These are phyloP conservation scores for Austroboletus eburneus DNA, from an alignment of 768 basidiomycete genomes.

Conservation along the genomic window DNA sequence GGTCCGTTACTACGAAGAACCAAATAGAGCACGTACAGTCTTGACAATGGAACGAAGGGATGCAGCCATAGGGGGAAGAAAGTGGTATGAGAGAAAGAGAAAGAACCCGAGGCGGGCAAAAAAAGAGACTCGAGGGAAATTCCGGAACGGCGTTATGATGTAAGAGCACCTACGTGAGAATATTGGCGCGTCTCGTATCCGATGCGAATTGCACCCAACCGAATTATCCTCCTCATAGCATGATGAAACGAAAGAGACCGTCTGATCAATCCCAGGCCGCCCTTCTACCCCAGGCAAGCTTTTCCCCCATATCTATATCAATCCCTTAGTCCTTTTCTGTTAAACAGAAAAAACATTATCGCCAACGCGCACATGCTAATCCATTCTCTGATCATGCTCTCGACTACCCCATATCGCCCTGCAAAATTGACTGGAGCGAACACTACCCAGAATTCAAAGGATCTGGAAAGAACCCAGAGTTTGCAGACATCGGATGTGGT, in stretches of 20 bases:
- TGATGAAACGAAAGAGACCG: slow-evolving; percentile 25
- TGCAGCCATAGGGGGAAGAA: slow-evolving; percentile 39
- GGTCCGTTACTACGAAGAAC: too few species aligned
- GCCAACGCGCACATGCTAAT: slow-evolving; percentile 81
- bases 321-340: neutral
- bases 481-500: slow-evolving; percentile 96
- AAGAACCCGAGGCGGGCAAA: neutral
- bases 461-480: slow-evolving; percentile 72
- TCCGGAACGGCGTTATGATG: slow-evolving; percentile 17
- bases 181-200: too few species aligned
- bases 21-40: slow-evolving; percentile 33
- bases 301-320: neutral
- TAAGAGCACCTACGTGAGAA: neutral
- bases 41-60: slow-evolving; percentile 34
- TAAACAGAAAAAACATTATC: slow-evolving; percentile 73
- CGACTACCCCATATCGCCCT: slow-evolving; percentile 78
- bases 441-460: slow-evolving; percentile 75
- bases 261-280: slow-evolving; percentile 3
- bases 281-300: slow-evolving; percentile 49
- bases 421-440: slow-evolving; percentile 70
- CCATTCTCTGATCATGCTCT: slow-evolving; percentile 87
- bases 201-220: too few species aligned
- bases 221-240: neutral
- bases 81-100: neutral
- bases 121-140: slow-evolving; percentile 20